Evolutionary conservation across 1,139 yeast species (phyloP), one percentile per base, ranked within the genome.

Genomic region (Pneumocystis canis): DNA sequence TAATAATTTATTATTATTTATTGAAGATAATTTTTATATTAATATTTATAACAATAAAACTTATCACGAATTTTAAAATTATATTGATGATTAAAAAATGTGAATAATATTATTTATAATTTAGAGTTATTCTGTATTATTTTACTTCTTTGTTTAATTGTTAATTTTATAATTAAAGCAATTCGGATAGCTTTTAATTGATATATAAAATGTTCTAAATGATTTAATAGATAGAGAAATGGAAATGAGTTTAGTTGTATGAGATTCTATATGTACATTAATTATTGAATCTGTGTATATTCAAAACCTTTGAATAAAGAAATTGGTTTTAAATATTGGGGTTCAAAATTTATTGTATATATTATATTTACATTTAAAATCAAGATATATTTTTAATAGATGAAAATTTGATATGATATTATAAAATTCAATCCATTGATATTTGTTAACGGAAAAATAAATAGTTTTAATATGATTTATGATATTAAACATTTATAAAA

Each of bases 21-120:
- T 89, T 16, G 78, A 80, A 54, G 75, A 92, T 35, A 81, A 89
- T 6, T 84, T 84, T 69, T 90, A 90, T 71, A 85, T 89, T 61
- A 87, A 90, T 39, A 94, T 95, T 0, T 87, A 87, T 70, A 96
- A 96, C 0, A 89, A 87, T 70, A 96, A 89, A 70, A 86, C 88
- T 40, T 82, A 84, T 67, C 32, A 92, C 94, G 1, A 85, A 85
- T 68, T 75, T 82, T 5, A 77, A 87, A 65, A 92, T 85, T 0
- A 72, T 82, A 1, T 73, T 81, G 0, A 78, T 82, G 30, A 72
- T 89, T 2, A 72, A 79, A 28, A n/a, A 71, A 76, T 1, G 77
- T 87, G 0, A 81, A 84, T 61, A 79, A 81, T 16, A 74, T 89
- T 0, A 77, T 90, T 0, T 89, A 84, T 70, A 87, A 95, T 0